Conservation (phyloP, 2,329 filamentous ascomycete species). For the Fusarium xylarioides region DNA sequence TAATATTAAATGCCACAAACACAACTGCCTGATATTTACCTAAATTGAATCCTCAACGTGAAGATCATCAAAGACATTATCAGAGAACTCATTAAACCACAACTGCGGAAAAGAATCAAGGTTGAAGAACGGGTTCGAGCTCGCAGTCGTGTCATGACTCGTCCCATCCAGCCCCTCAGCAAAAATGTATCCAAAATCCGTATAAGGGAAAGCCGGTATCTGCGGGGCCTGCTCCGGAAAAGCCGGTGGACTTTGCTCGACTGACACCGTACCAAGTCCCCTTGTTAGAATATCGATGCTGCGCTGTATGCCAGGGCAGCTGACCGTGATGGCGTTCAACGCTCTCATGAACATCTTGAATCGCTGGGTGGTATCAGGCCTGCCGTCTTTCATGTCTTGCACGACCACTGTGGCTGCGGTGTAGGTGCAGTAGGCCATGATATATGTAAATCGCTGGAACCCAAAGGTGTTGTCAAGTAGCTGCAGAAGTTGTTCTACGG, state of each 20-base stretch:
- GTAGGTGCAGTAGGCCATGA: slow-evolving; percentile 3
- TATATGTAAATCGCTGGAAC: not conserved
- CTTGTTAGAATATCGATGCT: not conserved
- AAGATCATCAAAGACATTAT: not conserved
- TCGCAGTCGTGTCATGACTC: not conserved
- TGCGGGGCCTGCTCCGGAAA: not conserved
- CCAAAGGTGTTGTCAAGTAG: not conserved
- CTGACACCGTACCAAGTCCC: not conserved
- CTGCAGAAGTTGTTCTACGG: not conserved
- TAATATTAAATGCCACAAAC: too few species aligned
- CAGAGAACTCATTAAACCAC: not conserved
- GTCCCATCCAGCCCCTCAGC: not conserved
- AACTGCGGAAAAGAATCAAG: not conserved
- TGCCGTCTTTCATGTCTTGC: not conserved
- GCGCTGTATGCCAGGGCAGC: not conserved
- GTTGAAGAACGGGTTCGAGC: not conserved
- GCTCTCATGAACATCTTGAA: not conserved
- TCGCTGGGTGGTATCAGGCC: not conserved
- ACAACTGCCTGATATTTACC: too few species aligned
- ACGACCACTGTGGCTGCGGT: not conserved
- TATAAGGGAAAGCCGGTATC: not conserved
- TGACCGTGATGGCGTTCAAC: not conserved
- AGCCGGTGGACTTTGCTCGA: too few species aligned
- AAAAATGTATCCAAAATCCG: not conserved
- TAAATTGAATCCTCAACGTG: fast-evolving